A percentile compares a stretch with the other conserved stretches of the same genome.
These are phyloP conservation scores for Dicorynia guianensis DNA, from an alignment of 306 rosid genomes.

Conservation along the genomic window DNA sequence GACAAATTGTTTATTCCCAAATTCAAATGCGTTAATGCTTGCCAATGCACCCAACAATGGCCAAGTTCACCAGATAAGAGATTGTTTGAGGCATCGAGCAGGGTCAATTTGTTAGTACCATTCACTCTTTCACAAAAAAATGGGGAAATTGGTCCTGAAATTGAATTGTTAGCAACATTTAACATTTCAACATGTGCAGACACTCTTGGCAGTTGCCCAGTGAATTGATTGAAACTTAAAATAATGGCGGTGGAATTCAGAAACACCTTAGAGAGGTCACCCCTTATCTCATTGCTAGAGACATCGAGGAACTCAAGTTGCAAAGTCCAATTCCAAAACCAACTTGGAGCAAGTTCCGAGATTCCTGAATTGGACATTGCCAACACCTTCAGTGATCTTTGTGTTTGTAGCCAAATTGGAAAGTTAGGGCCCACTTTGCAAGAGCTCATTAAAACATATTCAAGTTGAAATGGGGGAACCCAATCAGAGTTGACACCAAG, in stretches of 20 bases:
- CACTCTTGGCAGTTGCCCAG: not conserved
- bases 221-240: not conserved
- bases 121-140: not conserved
- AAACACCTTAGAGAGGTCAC: not conserved
- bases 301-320: slow-evolving; percentile 4
- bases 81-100: not conserved
- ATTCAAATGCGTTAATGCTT: slow-evolving; percentile 20
- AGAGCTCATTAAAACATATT: not conserved
- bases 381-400: fast-evolving
- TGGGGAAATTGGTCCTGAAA: not conserved
- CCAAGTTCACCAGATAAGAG: not conserved
- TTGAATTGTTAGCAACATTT: not conserved
- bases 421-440: slow-evolving; percentile 22
- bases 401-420: slow-evolving; percentile 35
- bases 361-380: slow-evolving; percentile 10
- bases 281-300: slow-evolving; percentile 16
- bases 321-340: slow-evolving; percentile 29
- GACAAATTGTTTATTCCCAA: slow-evolving; percentile 18
- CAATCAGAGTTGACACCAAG: not conserved
- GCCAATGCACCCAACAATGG: not conserved
- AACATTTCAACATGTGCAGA: not conserved
- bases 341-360: slow-evolving; percentile 11
- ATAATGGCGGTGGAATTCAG: not conserved
- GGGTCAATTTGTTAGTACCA: not conserved
- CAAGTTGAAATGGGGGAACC: slow-evolving; percentile 31